A percentile compares a stretch with the other conserved stretches of the same genome.
These are phyloP conservation scores for Mortierella sp. DNA, from an alignment of 371 early-diverging fungal species.

Conservation along the genomic window DNA sequence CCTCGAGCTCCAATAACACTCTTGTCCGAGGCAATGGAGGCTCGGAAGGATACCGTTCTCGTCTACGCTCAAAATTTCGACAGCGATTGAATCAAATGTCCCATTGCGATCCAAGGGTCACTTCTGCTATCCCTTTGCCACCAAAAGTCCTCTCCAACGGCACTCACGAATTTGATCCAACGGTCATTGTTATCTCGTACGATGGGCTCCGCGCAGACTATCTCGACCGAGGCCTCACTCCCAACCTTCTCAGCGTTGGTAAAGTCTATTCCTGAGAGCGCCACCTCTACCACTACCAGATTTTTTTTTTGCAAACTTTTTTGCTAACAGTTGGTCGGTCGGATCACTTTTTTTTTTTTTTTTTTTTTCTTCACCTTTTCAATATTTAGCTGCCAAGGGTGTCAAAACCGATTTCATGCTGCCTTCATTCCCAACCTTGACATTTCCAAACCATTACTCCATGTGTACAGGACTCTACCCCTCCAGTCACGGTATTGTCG, in stretches of 20 bases:
- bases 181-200: conserved; percentile 88
- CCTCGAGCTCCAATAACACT: not conserved
- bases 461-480: conserved; percentile 93
- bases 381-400: conserved; percentile 56
- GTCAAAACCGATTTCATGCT: conserved; percentile 72
- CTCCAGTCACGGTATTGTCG: conserved; percentile 92
- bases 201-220: conserved; percentile 94
- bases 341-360: not conserved
- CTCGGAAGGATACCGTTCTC: too few relatives aligned
- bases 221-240: conserved; percentile 78
- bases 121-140: conserved; percentile 19
- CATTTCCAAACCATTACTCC: conserved; percentile 96
- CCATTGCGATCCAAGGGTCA: conserved; percentile 22
- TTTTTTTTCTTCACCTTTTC: not conserved
- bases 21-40: too few relatives aligned
- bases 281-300: not conserved
- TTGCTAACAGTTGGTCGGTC: not conserved
- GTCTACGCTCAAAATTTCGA: conserved; percentile 3
- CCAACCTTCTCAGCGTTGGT: conserved; percentile 71
- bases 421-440: conserved; percentile 84
- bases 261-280: conserved; percentile 7
- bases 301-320: conserved; percentile 9
- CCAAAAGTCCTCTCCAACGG: conserved; percentile 65
- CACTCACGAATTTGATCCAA: conserved; percentile 74
- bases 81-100: conserved; percentile 11